A percentile compares a stretch with the other conserved stretches of the same genome.
These are phyloP conservation scores for Lichtheimia ramosa DNA, from an alignment of 371 early-diverging fungal genomes.

Conservation along the genomic window DNA sequence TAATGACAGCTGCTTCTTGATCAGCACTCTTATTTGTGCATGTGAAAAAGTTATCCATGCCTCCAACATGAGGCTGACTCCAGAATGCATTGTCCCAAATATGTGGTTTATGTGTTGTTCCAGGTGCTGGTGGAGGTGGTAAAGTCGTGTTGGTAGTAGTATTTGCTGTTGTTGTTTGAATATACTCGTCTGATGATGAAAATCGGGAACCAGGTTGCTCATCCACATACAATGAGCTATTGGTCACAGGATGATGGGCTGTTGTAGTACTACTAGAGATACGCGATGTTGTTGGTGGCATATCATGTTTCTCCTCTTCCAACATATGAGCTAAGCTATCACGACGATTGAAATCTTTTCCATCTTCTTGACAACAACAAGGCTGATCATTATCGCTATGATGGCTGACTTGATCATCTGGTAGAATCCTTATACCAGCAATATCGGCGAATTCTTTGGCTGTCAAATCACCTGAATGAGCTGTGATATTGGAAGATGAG, in stretches of 20 bases:
- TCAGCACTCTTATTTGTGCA: not conserved
- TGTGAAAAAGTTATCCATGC: not conserved
- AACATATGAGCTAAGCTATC: too few relatives aligned
- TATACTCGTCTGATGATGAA: not conserved
- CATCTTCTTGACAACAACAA: too few relatives aligned
- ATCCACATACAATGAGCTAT: slow-evolving; percentile 10
- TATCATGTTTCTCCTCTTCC: too few relatives aligned
- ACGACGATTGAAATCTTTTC: too few relatives aligned
- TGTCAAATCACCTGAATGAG: slow-evolving; percentile 45
- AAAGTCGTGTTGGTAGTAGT: slow-evolving; percentile 1
- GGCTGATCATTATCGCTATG: not conserved
- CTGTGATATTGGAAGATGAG: slow-evolving; percentile 42
- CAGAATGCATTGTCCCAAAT: slow-evolving; percentile 41
- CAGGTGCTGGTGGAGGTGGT: slow-evolving; percentile 5
- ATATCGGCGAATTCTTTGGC: slow-evolving; percentile 51
- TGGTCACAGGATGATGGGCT: not conserved
- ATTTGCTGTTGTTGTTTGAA: slow-evolving; percentile 2
- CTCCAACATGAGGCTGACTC: slow-evolving; percentile 17
- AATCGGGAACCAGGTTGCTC: slow-evolving; percentile 4
- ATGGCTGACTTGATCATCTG: slow-evolving; percentile 15
- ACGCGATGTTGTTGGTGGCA: too few relatives aligned
- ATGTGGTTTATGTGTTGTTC: slow-evolving; percentile 13
- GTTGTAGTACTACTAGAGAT: too few relatives aligned
- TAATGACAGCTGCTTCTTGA: not conserved
- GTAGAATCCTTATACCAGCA: slow-evolving; percentile 43